Evolutionary conservation across 768 basidiomycete species (phyloP).

Genomic region (Hydnomerulius pinastri): DNA sequence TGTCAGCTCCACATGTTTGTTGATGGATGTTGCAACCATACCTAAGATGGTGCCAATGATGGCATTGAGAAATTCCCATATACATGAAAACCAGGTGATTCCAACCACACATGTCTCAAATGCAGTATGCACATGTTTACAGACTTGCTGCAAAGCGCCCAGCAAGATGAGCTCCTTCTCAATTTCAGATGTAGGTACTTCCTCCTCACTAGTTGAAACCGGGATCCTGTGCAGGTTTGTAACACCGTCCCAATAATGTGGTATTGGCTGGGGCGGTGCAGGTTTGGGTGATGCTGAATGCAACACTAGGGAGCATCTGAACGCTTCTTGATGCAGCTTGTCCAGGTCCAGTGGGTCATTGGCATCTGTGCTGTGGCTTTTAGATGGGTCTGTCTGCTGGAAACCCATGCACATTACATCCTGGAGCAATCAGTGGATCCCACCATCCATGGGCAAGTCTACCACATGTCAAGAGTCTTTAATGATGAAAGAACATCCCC

Average conservation of each 20-base stretch:
- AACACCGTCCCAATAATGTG: too few species aligned
- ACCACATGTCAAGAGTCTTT: not conserved
- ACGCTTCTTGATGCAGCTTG: not conserved
- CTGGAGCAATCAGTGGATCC: not conserved
- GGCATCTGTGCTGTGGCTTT: too few species aligned
- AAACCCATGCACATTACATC: not conserved
- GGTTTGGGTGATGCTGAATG: too few species aligned
- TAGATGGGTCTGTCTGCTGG: not conserved
- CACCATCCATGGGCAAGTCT: not conserved
- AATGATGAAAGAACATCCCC: not conserved
- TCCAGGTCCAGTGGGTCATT: not conserved
- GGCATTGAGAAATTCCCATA: not conserved
- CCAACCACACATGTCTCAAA: not conserved
- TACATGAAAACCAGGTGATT: slow-evolving; percentile 1
- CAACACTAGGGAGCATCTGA: too few species aligned
- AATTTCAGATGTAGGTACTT: not conserved
- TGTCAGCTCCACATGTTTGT: too few species aligned
- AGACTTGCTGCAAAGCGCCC: not conserved
- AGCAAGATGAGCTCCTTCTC: not conserved
- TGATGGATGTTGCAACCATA: not conserved
- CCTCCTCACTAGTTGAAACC: not conserved
- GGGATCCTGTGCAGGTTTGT: too few species aligned
- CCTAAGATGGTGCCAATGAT: not conserved
- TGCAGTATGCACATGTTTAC: not conserved
- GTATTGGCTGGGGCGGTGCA: too few species aligned